Evolutionary conservation across 2,329 filamentous ascomycete species (phyloP), one percentile per base, ranked within the genome.

Genomic region (Coleophoma eucalyptorum): DNA sequence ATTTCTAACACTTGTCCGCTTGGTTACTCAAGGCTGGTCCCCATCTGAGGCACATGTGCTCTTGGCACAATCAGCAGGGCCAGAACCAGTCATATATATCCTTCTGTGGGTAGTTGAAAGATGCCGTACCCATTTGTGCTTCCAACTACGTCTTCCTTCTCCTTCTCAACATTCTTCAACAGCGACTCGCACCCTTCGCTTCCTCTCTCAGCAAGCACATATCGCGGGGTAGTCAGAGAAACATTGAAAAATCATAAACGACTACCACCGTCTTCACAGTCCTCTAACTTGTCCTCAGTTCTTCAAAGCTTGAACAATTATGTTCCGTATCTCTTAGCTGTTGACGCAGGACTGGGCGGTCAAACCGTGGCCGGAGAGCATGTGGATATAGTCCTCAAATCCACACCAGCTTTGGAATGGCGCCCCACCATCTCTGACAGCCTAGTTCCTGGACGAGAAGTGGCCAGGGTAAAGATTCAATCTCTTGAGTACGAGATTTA

Each of bases 71-170:
- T 26, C 16, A 20, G 16, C 38, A 20, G 18, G 8, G 3, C 13
- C n/a, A 41, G 5, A 10, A 19, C 4, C 16, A 18, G 7, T 12
- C 16, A 18, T 20, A 5, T 16, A 12, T 42, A n/a, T 13, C 13
- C 21, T 31, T 8, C 4, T 26, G 42, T 26, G 26, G 6, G 19
- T 16, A 44, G 12, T 16, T 12, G 10, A 58, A 72, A 62, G 40
- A 97, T 97, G 94, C 92, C 93, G 32, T 97, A 89, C 66, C 87
- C 89, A 12, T 97, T 96, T 64, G 73, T 81, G 11, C 82, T 97
- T 32, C 92, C 94, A 2, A 97, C 93, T 1, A 97, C 93, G 5
- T 96, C 91, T 33, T 82, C 87, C 49, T 86, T 96, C 65, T 86
- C 89, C 48, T 93, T 96, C 66, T 87, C 89, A 19, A 77, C 86